Evolutionary conservation across 2,329 filamentous ascomycete species (phyloP).

Genomic region (Colletotrichum zoysiae): DNA sequence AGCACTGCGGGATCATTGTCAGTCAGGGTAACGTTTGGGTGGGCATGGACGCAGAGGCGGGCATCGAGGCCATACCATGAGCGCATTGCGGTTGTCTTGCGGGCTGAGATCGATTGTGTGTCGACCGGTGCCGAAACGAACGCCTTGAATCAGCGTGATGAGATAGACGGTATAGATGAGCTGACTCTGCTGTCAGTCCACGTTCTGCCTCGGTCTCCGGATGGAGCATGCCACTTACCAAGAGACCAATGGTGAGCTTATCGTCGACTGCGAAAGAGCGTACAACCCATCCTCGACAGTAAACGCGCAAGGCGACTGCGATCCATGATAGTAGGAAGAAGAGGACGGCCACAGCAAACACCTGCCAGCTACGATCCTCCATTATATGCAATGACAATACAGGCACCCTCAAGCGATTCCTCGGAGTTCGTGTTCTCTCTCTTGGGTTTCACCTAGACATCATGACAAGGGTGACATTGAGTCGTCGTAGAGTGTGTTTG

Average conservation of each 20-base stretch:
- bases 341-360: constrained; percentile 46
- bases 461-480: constrained; percentile 23
- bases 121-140: constrained; percentile 47
- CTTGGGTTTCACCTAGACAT: constrained; percentile 23
- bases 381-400: constrained; percentile 17
- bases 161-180: constrained; percentile 46
- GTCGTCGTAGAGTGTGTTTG: constrained; percentile 6
- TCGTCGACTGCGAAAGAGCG: constrained; percentile 51
- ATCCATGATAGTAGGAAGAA: constrained; percentile 53
- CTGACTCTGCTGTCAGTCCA: constrained; percentile 31
- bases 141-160: constrained; percentile 46
- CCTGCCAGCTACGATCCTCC: constrained; percentile 45
- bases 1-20: constrained; percentile 46
- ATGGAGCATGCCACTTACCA: constrained; percentile 43
- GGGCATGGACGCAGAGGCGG: not conserved
- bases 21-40: not conserved
- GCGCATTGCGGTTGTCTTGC: constrained; percentile 45
- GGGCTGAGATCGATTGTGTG: constrained; percentile 43
- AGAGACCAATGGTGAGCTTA: constrained; percentile 50
- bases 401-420: constrained; percentile 20
- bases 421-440: not conserved
- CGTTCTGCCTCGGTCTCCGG: not conserved
- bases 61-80: constrained; percentile 46
- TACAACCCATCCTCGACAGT: constrained; percentile 50
- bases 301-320: constrained; percentile 48